A percentile compares a stretch with the other conserved stretches of the same genome.
Evolutionary conservation across 2,329 filamentous ascomycete genomes (phyloP).

Genomic region (Cercospora berteroae): DNA sequence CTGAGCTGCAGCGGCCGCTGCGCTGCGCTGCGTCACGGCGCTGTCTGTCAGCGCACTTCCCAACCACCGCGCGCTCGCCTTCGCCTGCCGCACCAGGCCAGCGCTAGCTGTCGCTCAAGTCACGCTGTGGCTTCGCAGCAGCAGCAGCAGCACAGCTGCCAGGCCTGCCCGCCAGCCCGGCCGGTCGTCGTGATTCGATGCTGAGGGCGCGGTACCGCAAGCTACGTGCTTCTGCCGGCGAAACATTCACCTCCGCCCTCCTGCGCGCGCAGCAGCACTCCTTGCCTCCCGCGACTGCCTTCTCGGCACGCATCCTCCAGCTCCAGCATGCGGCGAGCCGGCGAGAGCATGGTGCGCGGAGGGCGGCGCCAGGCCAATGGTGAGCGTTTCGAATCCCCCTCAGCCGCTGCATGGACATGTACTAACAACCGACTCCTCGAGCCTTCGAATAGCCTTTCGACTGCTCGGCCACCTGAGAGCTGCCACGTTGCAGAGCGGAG

Average conservation of each 20-base stretch:
- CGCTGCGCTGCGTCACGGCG: constrained; percentile 16
- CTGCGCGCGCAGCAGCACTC: constrained; percentile 7
- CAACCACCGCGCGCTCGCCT: constrained; percentile 21
- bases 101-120: constrained; percentile 22
- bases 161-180: constrained; percentile 17
- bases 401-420: constrained; percentile 22
- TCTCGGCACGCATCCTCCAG: constrained; percentile 4
- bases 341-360: constrained; percentile 14
- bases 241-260: constrained; percentile 11
- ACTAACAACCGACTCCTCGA: constrained; percentile 26
- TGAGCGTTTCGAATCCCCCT: constrained; percentile 14
- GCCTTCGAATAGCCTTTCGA: constrained; percentile 31
- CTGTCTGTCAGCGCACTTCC: constrained; percentile 23
- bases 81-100: constrained; percentile 22
- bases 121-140: constrained; percentile 21
- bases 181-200: constrained; percentile 21
- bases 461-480: constrained; percentile 38
- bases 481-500: constrained; percentile 56
- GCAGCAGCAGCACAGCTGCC: constrained; percentile 18
- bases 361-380: constrained; percentile 18
- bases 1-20: constrained; percentile 7
- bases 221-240: constrained; percentile 24
- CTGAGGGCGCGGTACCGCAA: constrained; percentile 19
- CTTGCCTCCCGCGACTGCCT: constrained; percentile 9
- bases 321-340: constrained; percentile 6